phyloP scores from a whole-genome alignment of 768 basidiomycete species.

The Russula compacta region DNA sequence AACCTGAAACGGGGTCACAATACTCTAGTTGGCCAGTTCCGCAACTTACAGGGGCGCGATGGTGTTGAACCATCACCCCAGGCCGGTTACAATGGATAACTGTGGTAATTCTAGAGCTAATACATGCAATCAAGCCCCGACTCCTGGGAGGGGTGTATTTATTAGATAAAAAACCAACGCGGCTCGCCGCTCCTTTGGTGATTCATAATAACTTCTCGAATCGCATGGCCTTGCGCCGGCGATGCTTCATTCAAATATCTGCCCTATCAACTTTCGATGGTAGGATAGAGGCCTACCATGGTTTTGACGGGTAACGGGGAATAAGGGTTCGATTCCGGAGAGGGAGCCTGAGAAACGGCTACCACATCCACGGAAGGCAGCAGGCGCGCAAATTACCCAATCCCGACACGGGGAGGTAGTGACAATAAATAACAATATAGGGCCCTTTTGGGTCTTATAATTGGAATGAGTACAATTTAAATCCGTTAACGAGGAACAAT shows the following conservation, averaged over 20 bases:
- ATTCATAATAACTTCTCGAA: slow-evolving; percentile 71
- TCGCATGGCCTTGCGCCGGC: slow-evolving; percentile 64
- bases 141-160: slow-evolving; percentile 15
- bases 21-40: too few species aligned
- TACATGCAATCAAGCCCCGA: slow-evolving; percentile 27
- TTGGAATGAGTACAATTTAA: slow-evolving; percentile 41
- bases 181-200: slow-evolving; percentile 56
- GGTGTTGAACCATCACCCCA: too few species aligned
- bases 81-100: too few species aligned
- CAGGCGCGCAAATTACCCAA: slow-evolving; percentile 33
- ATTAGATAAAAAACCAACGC: slow-evolving; percentile 65
- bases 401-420: slow-evolving; percentile 34
- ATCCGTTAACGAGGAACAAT: slow-evolving; percentile 38
- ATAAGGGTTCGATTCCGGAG: slow-evolving; percentile 59
- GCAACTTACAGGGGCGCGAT: too few species aligned
- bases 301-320: slow-evolving; percentile 74
- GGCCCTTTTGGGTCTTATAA: slow-evolving; percentile 35
- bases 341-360: slow-evolving; percentile 37
- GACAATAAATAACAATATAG: slow-evolving; percentile 38
- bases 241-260: slow-evolving; percentile 63
- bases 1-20: too few species aligned
- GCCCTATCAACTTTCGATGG: slow-evolving; percentile 73
- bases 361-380: slow-evolving; percentile 32
- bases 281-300: slow-evolving; percentile 70
- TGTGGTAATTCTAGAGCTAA: slow-evolving; percentile 75